Conservation (phyloP, 2,329 filamentous ascomycete genomes). For the Neonectria hederae region DNA sequence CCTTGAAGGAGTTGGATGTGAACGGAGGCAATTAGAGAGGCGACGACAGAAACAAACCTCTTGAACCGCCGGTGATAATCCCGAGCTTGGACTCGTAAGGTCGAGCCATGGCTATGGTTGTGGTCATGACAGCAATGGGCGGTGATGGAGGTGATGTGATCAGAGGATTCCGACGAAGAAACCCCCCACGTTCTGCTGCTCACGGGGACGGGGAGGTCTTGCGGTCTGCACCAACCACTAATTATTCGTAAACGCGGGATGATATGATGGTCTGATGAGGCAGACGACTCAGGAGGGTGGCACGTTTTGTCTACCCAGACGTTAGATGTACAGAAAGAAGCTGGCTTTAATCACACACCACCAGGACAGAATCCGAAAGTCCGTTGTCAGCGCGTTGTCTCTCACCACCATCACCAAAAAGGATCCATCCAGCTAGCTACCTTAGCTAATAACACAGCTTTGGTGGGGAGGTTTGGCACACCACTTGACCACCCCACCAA, state of each 20-base stretch:
- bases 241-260: background rate
- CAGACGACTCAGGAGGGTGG: background rate
- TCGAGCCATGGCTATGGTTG: slow-evolving; percentile 28
- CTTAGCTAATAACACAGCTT: slow-evolving; percentile 1
- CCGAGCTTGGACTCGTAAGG: slow-evolving; percentile 48
- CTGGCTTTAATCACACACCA: background rate
- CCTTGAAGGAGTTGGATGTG: slow-evolving; percentile 49
- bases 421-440: background rate
- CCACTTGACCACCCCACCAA: slow-evolving; percentile 16
- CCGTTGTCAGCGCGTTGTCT: background rate
- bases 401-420: background rate
- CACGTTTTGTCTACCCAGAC: background rate
- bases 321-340: background rate
- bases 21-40: background rate
- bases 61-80: slow-evolving; percentile 47
- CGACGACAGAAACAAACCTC: slow-evolving; percentile 37
- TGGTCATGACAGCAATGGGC: background rate
- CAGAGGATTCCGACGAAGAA: background rate
- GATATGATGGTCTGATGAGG: background rate
- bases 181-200: background rate
- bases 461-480: slow-evolving; percentile 24
- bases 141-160: background rate
- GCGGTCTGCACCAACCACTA: background rate
- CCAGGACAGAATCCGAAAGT: background rate
- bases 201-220: background rate